A percentile compares a stretch with the other conserved stretches of the same genome.
Conservation (phyloP, 2,329 filamentous ascomycete genomes). For the Trichoderma sp. region DNA sequence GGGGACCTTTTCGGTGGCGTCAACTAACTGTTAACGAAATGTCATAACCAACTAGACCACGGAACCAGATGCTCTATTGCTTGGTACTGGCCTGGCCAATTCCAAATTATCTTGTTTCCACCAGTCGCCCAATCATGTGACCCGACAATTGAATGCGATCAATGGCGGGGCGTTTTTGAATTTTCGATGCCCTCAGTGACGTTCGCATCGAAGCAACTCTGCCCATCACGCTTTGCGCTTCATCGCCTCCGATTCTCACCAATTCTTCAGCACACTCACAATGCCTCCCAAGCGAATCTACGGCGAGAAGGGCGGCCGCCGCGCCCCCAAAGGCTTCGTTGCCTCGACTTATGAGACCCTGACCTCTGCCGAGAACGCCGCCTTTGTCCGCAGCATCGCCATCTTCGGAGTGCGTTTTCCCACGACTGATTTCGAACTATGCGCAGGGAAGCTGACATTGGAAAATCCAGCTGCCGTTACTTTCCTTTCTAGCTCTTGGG, state of each 20-base stretch:
- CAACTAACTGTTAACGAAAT: slow-evolving; percentile 24
- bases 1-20: slow-evolving; percentile 26
- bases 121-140: slow-evolving; percentile 30
- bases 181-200: slow-evolving; percentile 27
- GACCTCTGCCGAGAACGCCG: slow-evolving; percentile 67
- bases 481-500: slow-evolving; percentile 67
- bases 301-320: slow-evolving; percentile 48
- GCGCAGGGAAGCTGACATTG: slow-evolving; percentile 20
- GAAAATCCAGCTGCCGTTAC: slow-evolving; percentile 56
- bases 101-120: neutral
- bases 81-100: neutral
- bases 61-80: slow-evolving; percentile 14
- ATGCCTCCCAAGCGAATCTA: slow-evolving; percentile 67
- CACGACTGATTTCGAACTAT: neutral
- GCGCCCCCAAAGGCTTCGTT: slow-evolving; percentile 54
- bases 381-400: slow-evolving; percentile 66
- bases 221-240: neutral
- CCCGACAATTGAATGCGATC: slow-evolving; percentile 19
- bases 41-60: slow-evolving; percentile 27
- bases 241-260: neutral
- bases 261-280: slow-evolving; percentile 27
- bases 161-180: slow-evolving; percentile 29
- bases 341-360: slow-evolving; percentile 61
- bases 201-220: slow-evolving; percentile 9
- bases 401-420: slow-evolving; percentile 64